A percentile compares a stretch with the other conserved stretches of the same genome.
phyloP scores from a whole-genome alignment of 805 yeast genomes.

The Candida ovalis region DNA sequence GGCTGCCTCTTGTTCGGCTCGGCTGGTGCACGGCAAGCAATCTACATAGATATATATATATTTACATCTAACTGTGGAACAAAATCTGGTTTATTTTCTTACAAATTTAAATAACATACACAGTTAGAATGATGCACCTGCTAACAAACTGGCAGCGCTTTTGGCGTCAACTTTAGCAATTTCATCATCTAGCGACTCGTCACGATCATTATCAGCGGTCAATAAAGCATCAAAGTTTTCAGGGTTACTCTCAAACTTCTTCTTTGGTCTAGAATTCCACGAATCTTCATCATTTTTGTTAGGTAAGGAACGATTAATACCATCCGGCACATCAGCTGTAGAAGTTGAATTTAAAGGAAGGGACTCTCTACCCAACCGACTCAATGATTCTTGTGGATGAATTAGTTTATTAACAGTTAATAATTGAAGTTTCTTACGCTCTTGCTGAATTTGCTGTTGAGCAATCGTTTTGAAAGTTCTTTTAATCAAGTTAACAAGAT shows the following conservation, averaged over 20 bases:
- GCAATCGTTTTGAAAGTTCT: slow-evolving; percentile 55
- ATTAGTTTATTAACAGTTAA: slow-evolving; percentile 55
- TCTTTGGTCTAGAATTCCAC: slow-evolving; percentile 33
- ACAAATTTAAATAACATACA: not conserved
- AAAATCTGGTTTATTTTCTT: not conserved
- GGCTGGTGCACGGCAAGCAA: too few relatives aligned
- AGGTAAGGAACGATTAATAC: not conserved
- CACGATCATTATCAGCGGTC: slow-evolving; percentile 6
- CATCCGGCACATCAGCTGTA: not conserved
- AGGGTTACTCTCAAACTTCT: slow-evolving; percentile 17
- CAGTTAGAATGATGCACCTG: slow-evolving; percentile 64
- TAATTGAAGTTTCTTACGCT: slow-evolving; percentile 70
- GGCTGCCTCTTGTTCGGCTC: too few relatives aligned
- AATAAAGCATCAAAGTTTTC: slow-evolving; percentile 5
- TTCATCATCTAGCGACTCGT: slow-evolving; percentile 20
- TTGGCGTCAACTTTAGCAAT: slow-evolving; percentile 63
- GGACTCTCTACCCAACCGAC: slow-evolving; percentile 75
- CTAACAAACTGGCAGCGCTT: slow-evolving; percentile 78
- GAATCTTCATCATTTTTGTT: slow-evolving; percentile 23
- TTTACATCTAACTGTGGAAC: too few relatives aligned
- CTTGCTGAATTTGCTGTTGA: slow-evolving; percentile 75
- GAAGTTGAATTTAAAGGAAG: slow-evolving; percentile 33
- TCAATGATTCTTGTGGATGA: slow-evolving; percentile 39
- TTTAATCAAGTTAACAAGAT: slow-evolving; percentile 50
- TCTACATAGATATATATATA: too few relatives aligned